These are phyloP conservation scores for Hyphopichia fennica DNA, from an alignment of 1,139 yeast genomes.

Conservation along the genomic window DNA sequence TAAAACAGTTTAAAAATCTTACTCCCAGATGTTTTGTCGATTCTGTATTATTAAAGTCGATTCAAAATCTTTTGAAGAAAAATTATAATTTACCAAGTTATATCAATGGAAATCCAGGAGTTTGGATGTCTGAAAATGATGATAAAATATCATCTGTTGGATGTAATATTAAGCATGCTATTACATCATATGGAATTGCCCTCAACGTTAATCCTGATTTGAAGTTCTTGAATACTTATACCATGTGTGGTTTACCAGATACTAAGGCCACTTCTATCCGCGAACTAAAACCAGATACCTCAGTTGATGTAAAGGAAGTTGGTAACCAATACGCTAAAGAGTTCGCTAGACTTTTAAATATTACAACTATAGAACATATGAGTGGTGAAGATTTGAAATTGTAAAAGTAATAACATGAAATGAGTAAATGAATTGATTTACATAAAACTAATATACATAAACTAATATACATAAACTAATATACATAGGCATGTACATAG, in stretches of 20 bases:
- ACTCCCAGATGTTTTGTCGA: slow-evolving; percentile 76
- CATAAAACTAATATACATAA: neutral
- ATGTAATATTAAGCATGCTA: slow-evolving; percentile 76
- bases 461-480: no score
- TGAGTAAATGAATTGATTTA: no score
- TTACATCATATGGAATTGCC: slow-evolving; percentile 89
- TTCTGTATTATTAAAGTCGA: slow-evolving; percentile 62
- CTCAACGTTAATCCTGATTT: slow-evolving; percentile 77
- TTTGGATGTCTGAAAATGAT: slow-evolving; percentile 61
- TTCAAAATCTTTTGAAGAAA: slow-evolving; percentile 52
- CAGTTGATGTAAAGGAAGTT: slow-evolving; percentile 37
- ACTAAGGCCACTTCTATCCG: slow-evolving; percentile 42
- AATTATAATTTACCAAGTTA: slow-evolving; percentile 43
- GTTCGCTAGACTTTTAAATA: slow-evolving; percentile 49
- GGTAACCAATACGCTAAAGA: slow-evolving; percentile 54
- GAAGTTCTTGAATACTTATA: slow-evolving; percentile 64
- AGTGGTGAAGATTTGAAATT: slow-evolving; percentile 20
- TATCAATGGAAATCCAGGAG: slow-evolving; percentile 77
- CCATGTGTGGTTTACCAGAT: slow-evolving; percentile 83
- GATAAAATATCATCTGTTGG: slow-evolving; percentile 89
- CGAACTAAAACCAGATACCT: slow-evolving; percentile 19
- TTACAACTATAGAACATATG: slow-evolving; percentile 47
- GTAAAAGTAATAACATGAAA: no score
- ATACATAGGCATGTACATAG: neutral
- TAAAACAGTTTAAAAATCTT: slow-evolving; percentile 57